These are phyloP conservation scores for Metschnikowia amazonensis DNA, from an alignment of 805 yeast genomes.

Conservation along the genomic window DNA sequence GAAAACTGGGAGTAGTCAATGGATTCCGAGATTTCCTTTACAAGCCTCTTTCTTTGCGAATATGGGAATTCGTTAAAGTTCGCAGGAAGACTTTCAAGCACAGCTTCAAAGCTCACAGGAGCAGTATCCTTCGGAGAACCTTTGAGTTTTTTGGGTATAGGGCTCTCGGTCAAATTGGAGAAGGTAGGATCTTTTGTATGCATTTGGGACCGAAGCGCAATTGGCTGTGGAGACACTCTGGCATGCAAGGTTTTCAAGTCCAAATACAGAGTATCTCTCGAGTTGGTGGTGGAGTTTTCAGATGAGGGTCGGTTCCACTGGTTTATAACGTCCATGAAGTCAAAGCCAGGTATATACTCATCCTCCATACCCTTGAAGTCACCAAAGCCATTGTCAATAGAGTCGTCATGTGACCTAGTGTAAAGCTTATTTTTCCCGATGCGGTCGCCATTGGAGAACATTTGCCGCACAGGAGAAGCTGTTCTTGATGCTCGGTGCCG, in stretches of 20 bases:
- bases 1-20: slow-evolving; percentile 44
- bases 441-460: not conserved
- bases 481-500: slow-evolving; percentile 42
- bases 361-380: slow-evolving; percentile 55
- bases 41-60: slow-evolving; percentile 53
- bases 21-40: slow-evolving; percentile 34
- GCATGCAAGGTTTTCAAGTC: slow-evolving; percentile 43
- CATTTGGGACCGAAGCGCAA: slow-evolving; percentile 19
- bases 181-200: slow-evolving; percentile 10
- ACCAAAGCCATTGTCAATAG: slow-evolving; percentile 16
- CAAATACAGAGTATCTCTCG: slow-evolving; percentile 36
- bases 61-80: slow-evolving; percentile 56
- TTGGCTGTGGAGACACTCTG: slow-evolving; percentile 42
- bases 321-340: slow-evolving; percentile 46
- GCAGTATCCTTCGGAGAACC: slow-evolving; percentile 21
- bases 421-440: slow-evolving; percentile 21
- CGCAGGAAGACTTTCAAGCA: slow-evolving; percentile 32
- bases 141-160: slow-evolving; percentile 25
- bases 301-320: slow-evolving; percentile 50
- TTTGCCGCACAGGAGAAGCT: slow-evolving; percentile 12
- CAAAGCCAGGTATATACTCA: slow-evolving; percentile 73
- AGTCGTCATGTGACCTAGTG: slow-evolving; percentile 29
- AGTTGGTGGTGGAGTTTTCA: slow-evolving; percentile 19
- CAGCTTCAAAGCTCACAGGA: slow-evolving; percentile 36
- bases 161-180: slow-evolving; percentile 11